phyloP scores from a whole-genome alignment of 768 basidiomycete species.

The Russula dissimulans region DNA sequence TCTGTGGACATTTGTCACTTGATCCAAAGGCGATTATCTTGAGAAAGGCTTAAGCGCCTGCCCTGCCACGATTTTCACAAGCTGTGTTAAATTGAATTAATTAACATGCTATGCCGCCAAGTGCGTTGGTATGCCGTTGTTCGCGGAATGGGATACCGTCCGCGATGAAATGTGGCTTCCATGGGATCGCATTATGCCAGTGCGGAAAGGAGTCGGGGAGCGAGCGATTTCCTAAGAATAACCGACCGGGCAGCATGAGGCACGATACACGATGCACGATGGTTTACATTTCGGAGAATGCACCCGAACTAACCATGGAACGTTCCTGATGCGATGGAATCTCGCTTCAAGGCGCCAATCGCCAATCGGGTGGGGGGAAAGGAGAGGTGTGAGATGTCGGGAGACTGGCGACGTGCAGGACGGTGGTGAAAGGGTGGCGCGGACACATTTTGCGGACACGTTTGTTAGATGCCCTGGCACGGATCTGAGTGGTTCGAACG shows the following conservation, averaged over 20 bases:
- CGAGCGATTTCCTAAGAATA: neutral
- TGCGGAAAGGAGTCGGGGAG: neutral
- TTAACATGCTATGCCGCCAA: neutral
- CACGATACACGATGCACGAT: neutral
- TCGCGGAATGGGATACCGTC: neutral
- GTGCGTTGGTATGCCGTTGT: neutral
- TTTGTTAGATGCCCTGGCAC: neutral
- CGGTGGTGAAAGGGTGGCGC: neutral
- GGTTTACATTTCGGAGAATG: neutral
- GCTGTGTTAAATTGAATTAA: neutral
- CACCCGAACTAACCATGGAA: conserved; percentile 7
- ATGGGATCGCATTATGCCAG: neutral
- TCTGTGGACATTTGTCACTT: conserved; percentile 16
- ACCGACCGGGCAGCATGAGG: conserved; percentile 7
- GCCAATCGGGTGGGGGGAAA: neutral
- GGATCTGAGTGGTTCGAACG: neutral
- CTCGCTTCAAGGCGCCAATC: conserved; percentile 2
- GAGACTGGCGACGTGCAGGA: neutral
- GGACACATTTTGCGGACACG: neutral
- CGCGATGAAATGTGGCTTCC: neutral
- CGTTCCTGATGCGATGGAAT: conserved; percentile 1
- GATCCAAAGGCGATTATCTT: conserved; percentile 12
- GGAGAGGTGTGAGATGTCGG: neutral
- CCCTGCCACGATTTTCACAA: neutral
- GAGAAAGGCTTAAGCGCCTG: neutral